Evolutionary conservation across 441 rosid species (phyloP).

Genomic region (Brassica balearica): DNA sequence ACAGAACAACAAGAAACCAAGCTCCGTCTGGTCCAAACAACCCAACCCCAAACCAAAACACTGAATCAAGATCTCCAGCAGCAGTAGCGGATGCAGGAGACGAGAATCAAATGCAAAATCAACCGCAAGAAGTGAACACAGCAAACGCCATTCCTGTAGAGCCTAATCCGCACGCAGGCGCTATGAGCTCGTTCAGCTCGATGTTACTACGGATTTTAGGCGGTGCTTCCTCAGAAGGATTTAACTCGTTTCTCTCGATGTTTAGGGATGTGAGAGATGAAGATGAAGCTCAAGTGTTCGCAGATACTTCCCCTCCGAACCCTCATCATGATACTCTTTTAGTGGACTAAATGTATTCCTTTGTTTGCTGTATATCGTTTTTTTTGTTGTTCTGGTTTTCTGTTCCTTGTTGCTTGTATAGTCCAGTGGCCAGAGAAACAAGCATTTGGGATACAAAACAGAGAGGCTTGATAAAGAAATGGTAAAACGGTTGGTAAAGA

Average conservation of each 20-base stretch:
- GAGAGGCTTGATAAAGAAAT: neutral
- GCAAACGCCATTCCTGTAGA: constrained; percentile 56
- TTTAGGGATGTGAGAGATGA: constrained; percentile 86
- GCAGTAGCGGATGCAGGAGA: constrained; percentile 14
- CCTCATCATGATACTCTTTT: constrained; percentile 33
- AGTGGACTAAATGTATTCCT: constrained; percentile 26
- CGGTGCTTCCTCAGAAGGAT: constrained; percentile 88
- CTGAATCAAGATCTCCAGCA: constrained; percentile 52
- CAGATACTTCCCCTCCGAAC: constrained; percentile 34
- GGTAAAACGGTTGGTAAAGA: neutral
- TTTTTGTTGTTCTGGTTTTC: neutral
- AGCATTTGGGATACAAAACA: constrained; percentile 28
- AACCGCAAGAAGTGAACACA: constrained; percentile 32
- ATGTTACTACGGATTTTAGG: constrained; percentile 88
- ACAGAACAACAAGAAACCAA: constrained; percentile 62
- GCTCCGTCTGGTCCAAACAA: constrained; percentile 55
- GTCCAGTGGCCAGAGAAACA: constrained; percentile 23
- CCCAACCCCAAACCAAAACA: constrained; percentile 49
- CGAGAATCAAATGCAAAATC: constrained; percentile 33
- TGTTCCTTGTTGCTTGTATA: constrained; percentile 34
- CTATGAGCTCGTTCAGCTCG: constrained; percentile 85
- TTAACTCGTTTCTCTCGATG: constrained; percentile 85
- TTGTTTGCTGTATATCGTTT: constrained; percentile 26
- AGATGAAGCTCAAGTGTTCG: constrained; percentile 52
- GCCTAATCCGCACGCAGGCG: constrained; percentile 60